These are phyloP conservation scores for Phanerochaete carnosa DNA, from an alignment of 768 basidiomycete genomes.

Conservation along the genomic window DNA sequence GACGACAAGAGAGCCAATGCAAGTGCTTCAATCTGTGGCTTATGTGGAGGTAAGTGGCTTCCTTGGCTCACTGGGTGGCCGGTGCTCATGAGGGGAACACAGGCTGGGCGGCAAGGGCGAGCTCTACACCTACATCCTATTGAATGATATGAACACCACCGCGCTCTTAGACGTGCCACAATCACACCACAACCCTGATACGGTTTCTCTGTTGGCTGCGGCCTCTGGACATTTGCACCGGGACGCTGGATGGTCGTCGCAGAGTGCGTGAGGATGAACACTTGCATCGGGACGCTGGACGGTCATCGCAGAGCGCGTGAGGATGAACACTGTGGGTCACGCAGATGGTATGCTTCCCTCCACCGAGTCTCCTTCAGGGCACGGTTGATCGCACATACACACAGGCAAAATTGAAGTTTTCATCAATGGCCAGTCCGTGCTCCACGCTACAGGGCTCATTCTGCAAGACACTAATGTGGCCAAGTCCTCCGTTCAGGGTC, in stretches of 20 bases:
- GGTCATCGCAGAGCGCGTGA: constrained; percentile 61
- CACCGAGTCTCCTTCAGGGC: not conserved
- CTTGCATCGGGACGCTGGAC: constrained; percentile 60
- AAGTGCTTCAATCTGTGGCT: constrained; percentile 66
- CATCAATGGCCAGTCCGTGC: constrained; percentile 58
- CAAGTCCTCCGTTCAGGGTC: constrained; percentile 54
- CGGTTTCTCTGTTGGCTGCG: constrained; percentile 65
- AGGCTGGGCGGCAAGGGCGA: constrained; percentile 57
- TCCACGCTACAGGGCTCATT: constrained; percentile 45
- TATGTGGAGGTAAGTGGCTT: constrained; percentile 63
- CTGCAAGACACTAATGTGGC: constrained; percentile 35
- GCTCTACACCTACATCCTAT: constrained; percentile 67
- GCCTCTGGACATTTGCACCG: constrained; percentile 50
- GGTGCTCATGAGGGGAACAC: not conserved
- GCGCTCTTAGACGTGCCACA: constrained; percentile 43
- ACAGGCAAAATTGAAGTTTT: constrained; percentile 65
- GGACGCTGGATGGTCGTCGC: constrained; percentile 61
- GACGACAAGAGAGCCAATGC: constrained; percentile 57
- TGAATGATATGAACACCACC: constrained; percentile 39
- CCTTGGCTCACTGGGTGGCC: not conserved
- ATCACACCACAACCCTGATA: constrained; percentile 54
- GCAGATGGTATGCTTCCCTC: constrained; percentile 49
- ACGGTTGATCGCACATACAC: not conserved
- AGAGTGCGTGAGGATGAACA: no score
- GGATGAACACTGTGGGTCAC: constrained; percentile 57